Base-by-base conservation (phyloP, 768 basidiomycete species). In the Pholiota microspora region DNA sequence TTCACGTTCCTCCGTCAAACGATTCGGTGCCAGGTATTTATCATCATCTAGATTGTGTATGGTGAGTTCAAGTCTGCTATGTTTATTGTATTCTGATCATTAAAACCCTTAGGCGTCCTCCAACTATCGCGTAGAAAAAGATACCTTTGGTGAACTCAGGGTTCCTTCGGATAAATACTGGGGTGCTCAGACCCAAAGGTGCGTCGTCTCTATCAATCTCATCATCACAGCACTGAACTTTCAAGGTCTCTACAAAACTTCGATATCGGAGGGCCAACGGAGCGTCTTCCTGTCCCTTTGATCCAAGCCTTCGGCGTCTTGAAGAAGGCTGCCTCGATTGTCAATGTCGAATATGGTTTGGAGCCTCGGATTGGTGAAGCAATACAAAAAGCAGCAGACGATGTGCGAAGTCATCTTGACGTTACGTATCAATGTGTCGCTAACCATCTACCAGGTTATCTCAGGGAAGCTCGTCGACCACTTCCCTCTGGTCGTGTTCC, bases 151-250 rank as follows among this genome's bases (percentile, higher is more conserved):
- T 29, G 92, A 94, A 57, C 83, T 99, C 35, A 81, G 89, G 62
- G 97, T 99, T 35, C 78, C 78, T 34, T 69, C 74, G 18, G 75
- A 78, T 57, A 83, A 88, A 54, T 98, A 98, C 73, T 99, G 95
- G 94, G 97, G 97, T 56, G 95, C 95, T 15, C 97, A 98, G 73
- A 99, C 97, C 12, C 96, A 98, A 68, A 81, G 97, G 91, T 89
- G 62, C 21, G 73, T 66, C 7, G 28, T 23, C 45, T 21, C 38
- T 40, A 10, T 16, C 24, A 27, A 46, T 46, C 8, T 27, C 31
- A 7, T 46, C 12, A 7, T 15, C 15, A 4, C 5, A 32, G 21
- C n/a, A 35, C 25, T 29, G 8, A 18, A 4, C 23, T 40, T 50
- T 34, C 62, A 21, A 92, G 93, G 42, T 96, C 94, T 16, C 77